Conservation (phyloP, 2,329 filamentous ascomycete genomes). For the Davidsoniella eucalypti region DNA sequence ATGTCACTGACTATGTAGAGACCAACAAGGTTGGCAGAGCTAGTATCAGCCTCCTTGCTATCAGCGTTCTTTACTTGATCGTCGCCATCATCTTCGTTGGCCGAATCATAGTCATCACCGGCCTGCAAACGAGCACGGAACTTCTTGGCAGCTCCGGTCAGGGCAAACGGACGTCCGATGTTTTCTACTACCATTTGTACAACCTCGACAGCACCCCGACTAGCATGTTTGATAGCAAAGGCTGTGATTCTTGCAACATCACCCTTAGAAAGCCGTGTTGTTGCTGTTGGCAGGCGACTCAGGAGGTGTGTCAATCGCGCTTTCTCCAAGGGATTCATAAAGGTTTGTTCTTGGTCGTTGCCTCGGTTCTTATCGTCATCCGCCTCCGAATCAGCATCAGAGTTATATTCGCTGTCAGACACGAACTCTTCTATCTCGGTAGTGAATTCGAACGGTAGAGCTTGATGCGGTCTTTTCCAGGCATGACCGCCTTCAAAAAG, state of each 20-base stretch:
- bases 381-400: slow-evolving; percentile 47
- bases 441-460: slow-evolving; percentile 65
- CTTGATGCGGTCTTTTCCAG: slow-evolving; percentile 57
- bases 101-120: background rate
- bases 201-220: slow-evolving; percentile 72
- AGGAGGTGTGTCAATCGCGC: slow-evolving; percentile 72
- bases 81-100: slow-evolving; percentile 14
- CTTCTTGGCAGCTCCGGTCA: slow-evolving; percentile 42
- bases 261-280: slow-evolving; percentile 60
- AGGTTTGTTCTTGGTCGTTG: slow-evolving; percentile 31
- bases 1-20: slow-evolving; percentile 68
- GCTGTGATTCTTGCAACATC: slow-evolving; percentile 74
- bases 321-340: slow-evolving; percentile 68
- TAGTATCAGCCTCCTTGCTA: slow-evolving; percentile 41
- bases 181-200: slow-evolving; percentile 80
- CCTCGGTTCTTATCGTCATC: slow-evolving; percentile 51
- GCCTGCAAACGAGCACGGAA: background rate
- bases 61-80: slow-evolving; percentile 21
- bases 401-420: slow-evolving; percentile 72
- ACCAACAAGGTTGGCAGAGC: slow-evolving; percentile 58
- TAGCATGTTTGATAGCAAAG: slow-evolving; percentile 80
- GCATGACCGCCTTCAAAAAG: slow-evolving; percentile 62
- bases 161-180: slow-evolving; percentile 57
- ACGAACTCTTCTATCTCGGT: slow-evolving; percentile 64
- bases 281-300: slow-evolving; percentile 61